A percentile compares a stretch with the other conserved stretches of the same genome.
Evolutionary conservation across 1,284 basidiomycete genomes (phyloP).

Genomic region (Puccinia hordei): DNA sequence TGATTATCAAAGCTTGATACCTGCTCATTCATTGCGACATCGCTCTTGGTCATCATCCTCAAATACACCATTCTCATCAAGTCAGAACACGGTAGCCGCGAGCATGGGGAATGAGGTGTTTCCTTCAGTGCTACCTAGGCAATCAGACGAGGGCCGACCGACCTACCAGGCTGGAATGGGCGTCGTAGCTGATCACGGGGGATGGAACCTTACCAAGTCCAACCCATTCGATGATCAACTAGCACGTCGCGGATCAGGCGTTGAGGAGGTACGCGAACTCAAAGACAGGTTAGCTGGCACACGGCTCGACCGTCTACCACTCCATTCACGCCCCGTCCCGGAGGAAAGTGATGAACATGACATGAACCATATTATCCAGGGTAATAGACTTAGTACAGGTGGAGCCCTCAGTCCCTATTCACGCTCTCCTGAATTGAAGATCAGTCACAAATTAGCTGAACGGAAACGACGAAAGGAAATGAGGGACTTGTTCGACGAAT

Average conservation of each 20-base stretch:
- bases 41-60: slow-evolving; percentile 23
- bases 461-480: slow-evolving; percentile 92
- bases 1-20: neutral
- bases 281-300: slow-evolving; percentile 17
- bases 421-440: slow-evolving; percentile 84
- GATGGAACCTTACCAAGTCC: neutral
- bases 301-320: slow-evolving; percentile 1
- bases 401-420: slow-evolving; percentile 73
- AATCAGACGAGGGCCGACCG: neutral
- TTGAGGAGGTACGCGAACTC: slow-evolving; percentile 19
- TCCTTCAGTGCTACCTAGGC: neutral
- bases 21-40: slow-evolving; percentile 8
- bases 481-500: slow-evolving; percentile 93
- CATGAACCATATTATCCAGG: slow-evolving; percentile 1
- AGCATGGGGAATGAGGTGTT: slow-evolving; percentile 21
- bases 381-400: neutral
- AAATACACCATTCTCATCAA: slow-evolving; percentile 11
- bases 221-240: slow-evolving; percentile 4
- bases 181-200: neutral
- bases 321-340: slow-evolving; percentile 15
- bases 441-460: slow-evolving; percentile 92
- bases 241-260: slow-evolving; percentile 2
- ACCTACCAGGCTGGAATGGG: neutral
- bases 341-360: neutral
- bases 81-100: neutral